Percentiles rank a stretch among this genome's conserved stretches.
Evolutionary conservation across 75 land plant genomes (phyloP).

Genomic region (Picea glauca): DNA sequence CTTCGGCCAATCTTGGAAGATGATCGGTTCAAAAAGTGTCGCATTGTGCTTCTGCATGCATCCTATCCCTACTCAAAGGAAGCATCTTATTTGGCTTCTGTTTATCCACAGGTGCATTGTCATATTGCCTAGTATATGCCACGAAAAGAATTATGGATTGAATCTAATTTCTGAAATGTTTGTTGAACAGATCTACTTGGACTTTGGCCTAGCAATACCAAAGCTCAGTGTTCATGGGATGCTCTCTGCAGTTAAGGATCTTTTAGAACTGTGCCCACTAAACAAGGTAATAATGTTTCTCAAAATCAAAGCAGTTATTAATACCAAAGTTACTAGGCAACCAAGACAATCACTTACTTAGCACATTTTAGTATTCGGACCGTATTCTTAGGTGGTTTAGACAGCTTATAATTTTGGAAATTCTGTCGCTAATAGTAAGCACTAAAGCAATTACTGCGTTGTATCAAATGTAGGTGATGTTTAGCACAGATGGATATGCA

Average conservation of each 20-base stretch:
- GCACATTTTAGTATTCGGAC: neutral
- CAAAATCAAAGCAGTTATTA: neutral
- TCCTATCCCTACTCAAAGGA: conserved; percentile 93
- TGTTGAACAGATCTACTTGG: conserved; percentile 69
- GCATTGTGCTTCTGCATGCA: conserved; percentile 87
- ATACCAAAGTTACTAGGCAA: neutral
- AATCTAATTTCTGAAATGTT: neutral
- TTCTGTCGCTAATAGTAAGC: neutral
- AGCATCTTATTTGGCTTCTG: conserved; percentile 92
- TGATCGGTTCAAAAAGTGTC: conserved; percentile 57
- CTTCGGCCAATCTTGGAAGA: conserved; percentile 82
- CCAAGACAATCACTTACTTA: neutral
- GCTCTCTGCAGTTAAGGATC: conserved; percentile 79
- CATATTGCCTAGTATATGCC: neutral
- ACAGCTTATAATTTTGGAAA: neutral
- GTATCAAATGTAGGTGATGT: conserved; percentile 73
- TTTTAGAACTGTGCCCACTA: conserved; percentile 80
- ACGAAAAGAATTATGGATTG: neutral
- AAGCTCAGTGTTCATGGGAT: conserved; percentile 94
- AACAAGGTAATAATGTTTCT: conserved; percentile 61
- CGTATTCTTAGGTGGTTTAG: neutral
- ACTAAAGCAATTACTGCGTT: conserved; percentile 1
- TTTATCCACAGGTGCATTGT: conserved; percentile 75
- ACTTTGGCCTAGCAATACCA: conserved; percentile 91
- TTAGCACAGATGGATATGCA: conserved; percentile 98